Percentiles rank a stretch among this genome's conserved stretches.
Conservation (phyloP, 805 yeast species). For the Clavispora vitiphila region DNA sequence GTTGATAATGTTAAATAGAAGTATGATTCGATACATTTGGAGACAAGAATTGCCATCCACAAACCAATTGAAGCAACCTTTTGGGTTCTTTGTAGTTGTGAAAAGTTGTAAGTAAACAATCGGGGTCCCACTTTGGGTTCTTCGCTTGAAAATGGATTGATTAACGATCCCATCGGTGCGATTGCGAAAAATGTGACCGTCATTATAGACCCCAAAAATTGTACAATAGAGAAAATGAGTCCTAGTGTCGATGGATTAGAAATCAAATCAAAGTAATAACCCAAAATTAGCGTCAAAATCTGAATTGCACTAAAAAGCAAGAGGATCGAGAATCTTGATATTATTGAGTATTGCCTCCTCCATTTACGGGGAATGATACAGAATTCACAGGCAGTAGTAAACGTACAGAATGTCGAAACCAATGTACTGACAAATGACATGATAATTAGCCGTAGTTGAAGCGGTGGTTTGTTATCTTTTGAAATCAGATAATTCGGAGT, state of each 20-base stretch:
- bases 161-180: slow-evolving; percentile 56
- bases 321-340: background rate
- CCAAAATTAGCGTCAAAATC: slow-evolving; percentile 20
- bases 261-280: slow-evolving; percentile 32
- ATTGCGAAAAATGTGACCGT: slow-evolving; percentile 54
- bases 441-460: slow-evolving; percentile 49
- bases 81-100: slow-evolving; percentile 47
- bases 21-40: slow-evolving; percentile 83
- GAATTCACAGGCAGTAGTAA: slow-evolving; percentile 54
- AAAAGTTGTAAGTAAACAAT: slow-evolving; percentile 56
- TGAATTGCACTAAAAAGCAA: background rate
- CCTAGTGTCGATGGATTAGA: slow-evolving; percentile 19
- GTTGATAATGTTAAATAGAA: slow-evolving; percentile 83
- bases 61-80: slow-evolving; percentile 60
- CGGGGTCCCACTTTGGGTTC: slow-evolving; percentile 33
- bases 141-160: slow-evolving; percentile 29
- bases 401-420: slow-evolving; percentile 48
- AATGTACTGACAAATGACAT: slow-evolving; percentile 59
- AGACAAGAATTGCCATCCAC: slow-evolving; percentile 62
- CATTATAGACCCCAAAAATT: slow-evolving; percentile 50
- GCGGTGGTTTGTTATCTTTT: slow-evolving; percentile 56
- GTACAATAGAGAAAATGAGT: slow-evolving; percentile 46
- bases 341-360: slow-evolving; percentile 65
- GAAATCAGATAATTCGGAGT: slow-evolving; percentile 51
- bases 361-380: slow-evolving; percentile 65